These are phyloP conservation scores for Solanum arcanum DNA, from an alignment of 257 asterid species.

Conservation along the genomic window DNA sequence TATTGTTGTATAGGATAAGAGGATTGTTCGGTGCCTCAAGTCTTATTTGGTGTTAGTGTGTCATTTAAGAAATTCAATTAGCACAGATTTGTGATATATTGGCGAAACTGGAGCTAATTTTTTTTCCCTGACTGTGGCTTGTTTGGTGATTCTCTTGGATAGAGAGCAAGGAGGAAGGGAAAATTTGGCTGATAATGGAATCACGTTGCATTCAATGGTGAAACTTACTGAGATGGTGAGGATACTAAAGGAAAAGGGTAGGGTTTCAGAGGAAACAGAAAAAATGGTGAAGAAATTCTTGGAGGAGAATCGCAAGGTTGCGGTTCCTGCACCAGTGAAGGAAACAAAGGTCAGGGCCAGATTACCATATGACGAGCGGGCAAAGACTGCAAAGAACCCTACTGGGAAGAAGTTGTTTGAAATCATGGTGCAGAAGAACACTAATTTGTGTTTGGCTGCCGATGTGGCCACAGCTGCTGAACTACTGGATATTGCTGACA, in stretches of 20 bases:
- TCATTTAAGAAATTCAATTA: neutral
- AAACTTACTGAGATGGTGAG: slow-evolving; percentile 81
- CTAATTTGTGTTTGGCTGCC: slow-evolving; percentile 92
- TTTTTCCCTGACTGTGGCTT: neutral
- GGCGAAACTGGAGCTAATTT: neutral
- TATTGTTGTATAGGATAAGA: no score
- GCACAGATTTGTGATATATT: neutral
- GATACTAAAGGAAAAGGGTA: slow-evolving; percentile 80
- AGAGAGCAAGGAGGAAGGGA: slow-evolving; percentile 99
- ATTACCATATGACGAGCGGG: slow-evolving; percentile 73
- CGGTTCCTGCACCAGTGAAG: slow-evolving; percentile 32
- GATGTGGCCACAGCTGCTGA: slow-evolving; percentile 90
- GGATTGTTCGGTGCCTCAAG: neutral
- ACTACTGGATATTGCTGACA: slow-evolving; percentile 84
- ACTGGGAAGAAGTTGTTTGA: slow-evolving; percentile 89
- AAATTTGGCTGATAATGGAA: slow-evolving; percentile 82
- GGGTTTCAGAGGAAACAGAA: slow-evolving; percentile 84
- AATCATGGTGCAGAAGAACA: slow-evolving; percentile 73
- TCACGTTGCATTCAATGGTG: slow-evolving; percentile 81
- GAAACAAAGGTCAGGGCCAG: slow-evolving; percentile 30
- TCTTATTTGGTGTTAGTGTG: neutral
- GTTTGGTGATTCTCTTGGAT: slow-evolving; percentile 7
- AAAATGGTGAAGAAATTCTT: slow-evolving; percentile 67
- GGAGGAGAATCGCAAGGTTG: slow-evolving; percentile 70
- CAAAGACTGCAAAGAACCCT: slow-evolving; percentile 64